Base-by-base conservation (phyloP, 306 rosid genomes). In the Fragaria ananassa region DNA sequence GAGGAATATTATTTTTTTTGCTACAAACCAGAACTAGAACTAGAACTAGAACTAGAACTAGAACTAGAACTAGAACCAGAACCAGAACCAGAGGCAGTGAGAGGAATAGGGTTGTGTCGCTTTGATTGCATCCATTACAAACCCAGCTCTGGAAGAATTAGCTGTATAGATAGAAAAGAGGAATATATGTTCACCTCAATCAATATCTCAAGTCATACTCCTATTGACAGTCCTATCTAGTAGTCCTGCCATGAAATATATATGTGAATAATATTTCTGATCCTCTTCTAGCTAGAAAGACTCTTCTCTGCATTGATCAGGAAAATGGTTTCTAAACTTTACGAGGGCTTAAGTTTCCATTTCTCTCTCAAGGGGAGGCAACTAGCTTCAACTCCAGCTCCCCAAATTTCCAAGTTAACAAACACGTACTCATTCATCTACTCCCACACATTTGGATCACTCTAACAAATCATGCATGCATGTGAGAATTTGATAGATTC, bases 161-260 rank as follows among this genome's bases (percentile, higher is more conserved):
- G 23, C 45, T 63, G 44, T 63, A 5, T 63, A 63, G 44, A 63
- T 6, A 62, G 42, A 63, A 63, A 31, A 63, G 44, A 31, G 68
- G 42, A 62, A 62, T 62, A 62, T 31, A 62, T 62, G 68, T 63
- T 63, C 68, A 15, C 67, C 67, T 62, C 67, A 62, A 12, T 21
- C 15, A 6, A 5, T 29, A 62, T 63, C 44, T 15, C 68, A 57
- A 57, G 68, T 68, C 76, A 73, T 73, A 68, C 54, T 41, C 27
- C 54, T 73, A 73, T 25, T 41, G 76, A 56, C 54, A 73, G 68
- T 57, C 27, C 23, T 63, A 15, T 31, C 68, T 29, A 31, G 68
- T 62, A 31, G 68, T 39, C 64, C 47, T 71, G 54, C 47, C 47
- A 71, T 19, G 31, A 71, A 71, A 53, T 14, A 37, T 1, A 25